Base-by-base conservation (phyloP, 495 filamentous ascomycete genomes). In the Aspergillus bertholletiae region DNA sequence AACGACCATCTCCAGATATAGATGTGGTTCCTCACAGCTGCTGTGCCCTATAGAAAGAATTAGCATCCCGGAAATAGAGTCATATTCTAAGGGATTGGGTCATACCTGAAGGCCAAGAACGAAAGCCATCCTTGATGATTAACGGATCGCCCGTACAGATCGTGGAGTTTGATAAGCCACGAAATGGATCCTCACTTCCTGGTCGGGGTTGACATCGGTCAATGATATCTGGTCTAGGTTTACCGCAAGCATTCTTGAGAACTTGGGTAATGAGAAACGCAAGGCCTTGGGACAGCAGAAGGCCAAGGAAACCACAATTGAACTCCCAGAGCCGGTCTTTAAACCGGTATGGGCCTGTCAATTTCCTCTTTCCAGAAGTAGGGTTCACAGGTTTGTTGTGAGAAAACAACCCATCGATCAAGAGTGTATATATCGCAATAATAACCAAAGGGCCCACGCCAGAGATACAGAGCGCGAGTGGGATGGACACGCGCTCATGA, bases 241-340 rank as follows among this genome's bases (percentile, higher is more conserved):
- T 95, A 34, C 90, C 90, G 57, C 88, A 90, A 2, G 89, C 78
- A 70, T 90, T 94, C 76, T 96, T 96, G 70, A 96, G 80, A 12
- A 82, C 86, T 41, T 88, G 87, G 3, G 88, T 93, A 35, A 94
- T 85, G 41, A 91, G 79, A 73, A 90, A 93, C 1, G 87, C 77
- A 11, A 82, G 69, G 26, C 80, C 80, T 22, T 87, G 75, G 12
- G 87, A 84, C 13, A 94, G 72, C 28, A 82, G 72, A 23, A 96
- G 71, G 5, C 90, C 90, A 44, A 94, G 67, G 58, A 89, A 82
- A 7, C 90, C 90, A 48, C 83, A 88, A 57, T 94, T 91, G 63
- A 92, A 75, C 68, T 96, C 88, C 90, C 90, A 94, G 13, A 96
- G 67, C 17, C 80, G 68, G 58, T 82, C 80, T 63, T 82, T 82